Conservation (phyloP, 306 rosid genomes). For the Acacia crassicarpa region DNA sequence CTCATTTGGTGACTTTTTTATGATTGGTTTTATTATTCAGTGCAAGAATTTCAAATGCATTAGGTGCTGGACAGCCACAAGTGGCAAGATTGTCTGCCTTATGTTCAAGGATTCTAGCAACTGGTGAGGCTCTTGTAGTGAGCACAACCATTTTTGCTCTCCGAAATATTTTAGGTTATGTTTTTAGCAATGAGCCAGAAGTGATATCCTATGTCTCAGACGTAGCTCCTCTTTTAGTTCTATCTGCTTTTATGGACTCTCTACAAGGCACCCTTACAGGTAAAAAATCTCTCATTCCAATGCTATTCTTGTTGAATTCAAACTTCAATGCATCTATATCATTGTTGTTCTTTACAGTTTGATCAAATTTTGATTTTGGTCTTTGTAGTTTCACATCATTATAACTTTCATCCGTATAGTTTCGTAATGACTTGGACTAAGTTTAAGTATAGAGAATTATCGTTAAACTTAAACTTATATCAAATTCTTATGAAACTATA, state of each 20-base stretch:
- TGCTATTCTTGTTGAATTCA: not conserved
- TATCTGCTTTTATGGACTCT: not conserved
- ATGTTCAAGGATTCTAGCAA: not conserved
- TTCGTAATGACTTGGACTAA: too few species aligned
- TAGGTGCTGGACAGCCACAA: not conserved
- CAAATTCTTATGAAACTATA: too few species aligned
- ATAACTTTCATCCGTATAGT: too few species aligned
- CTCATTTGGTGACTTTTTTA: not conserved
- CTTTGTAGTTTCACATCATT: too few species aligned
- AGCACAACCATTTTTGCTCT: not conserved
- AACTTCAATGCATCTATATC: not conserved
- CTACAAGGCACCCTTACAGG: slow-evolving; percentile 5
- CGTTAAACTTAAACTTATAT: too few species aligned
- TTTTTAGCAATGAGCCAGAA: not conserved
- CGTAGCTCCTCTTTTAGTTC: not conserved
- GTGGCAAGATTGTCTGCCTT: not conserved
- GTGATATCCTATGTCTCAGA: not conserved
- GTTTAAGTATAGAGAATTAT: too few species aligned
- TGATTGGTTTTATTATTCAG: not conserved
- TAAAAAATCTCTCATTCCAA: not conserved
- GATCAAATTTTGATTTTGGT: too few species aligned
- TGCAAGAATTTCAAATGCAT: not conserved
- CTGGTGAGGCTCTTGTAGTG: not conserved
- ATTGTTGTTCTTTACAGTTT: too few species aligned
- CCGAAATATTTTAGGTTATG: not conserved